phyloP scores from a whole-genome alignment of 192 early-diverging fungal species.

The Mortierella claussenii region DNA sequence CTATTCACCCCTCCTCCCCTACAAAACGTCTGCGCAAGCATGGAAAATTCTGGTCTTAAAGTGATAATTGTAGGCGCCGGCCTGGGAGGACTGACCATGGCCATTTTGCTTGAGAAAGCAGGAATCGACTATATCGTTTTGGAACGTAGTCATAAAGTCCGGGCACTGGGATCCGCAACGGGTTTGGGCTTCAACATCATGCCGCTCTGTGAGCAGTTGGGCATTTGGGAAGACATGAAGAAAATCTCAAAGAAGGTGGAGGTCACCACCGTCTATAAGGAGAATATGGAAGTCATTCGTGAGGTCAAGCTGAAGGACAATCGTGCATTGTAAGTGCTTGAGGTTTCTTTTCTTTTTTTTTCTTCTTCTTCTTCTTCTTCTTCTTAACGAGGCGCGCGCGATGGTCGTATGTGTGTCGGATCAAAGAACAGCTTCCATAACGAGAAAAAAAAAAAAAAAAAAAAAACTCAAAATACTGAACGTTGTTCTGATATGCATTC shows the following conservation, averaged over 20 bases:
- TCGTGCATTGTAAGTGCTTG: too few relatives aligned
- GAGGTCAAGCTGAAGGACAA: too few relatives aligned
- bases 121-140: conserved; percentile 4
- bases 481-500: too few relatives aligned
- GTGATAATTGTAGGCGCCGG: conserved; percentile 8
- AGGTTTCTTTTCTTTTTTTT: too few relatives aligned
- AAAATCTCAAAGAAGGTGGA: not conserved
- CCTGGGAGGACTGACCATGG: conserved; percentile 4
- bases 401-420: too few relatives aligned
- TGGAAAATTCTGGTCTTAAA: not conserved
- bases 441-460: conserved; percentile 1
- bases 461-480: too few relatives aligned
- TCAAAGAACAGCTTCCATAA: too few relatives aligned
- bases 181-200: not conserved
- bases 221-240: not conserved
- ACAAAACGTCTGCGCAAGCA: too few relatives aligned
- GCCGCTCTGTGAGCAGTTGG: conserved; percentile 4
- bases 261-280: not conserved
- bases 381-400: too few relatives aligned
- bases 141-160: not conserved
- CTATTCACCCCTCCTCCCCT: not conserved
- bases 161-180: not conserved
- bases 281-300: too few relatives aligned
- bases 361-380: too few relatives aligned
- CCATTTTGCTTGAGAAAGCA: conserved; percentile 4